These are phyloP conservation scores for Aspergillus arachidicola DNA, from an alignment of 2,329 filamentous ascomycete genomes.

Conservation along the genomic window DNA sequence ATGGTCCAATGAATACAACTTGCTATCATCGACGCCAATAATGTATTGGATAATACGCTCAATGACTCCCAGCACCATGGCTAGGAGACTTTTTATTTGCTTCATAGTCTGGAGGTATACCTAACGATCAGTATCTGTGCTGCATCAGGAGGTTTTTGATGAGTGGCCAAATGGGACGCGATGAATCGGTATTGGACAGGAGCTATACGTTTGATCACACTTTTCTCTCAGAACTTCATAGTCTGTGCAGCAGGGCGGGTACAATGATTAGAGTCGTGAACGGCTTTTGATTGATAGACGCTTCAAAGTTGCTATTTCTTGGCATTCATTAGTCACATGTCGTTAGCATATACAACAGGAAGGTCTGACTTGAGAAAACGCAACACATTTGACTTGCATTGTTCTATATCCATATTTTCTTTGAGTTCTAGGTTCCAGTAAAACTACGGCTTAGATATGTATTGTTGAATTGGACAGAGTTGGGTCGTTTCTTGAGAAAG, in stretches of 20 bases:
- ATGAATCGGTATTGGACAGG: not conserved
- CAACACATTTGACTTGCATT: not conserved
- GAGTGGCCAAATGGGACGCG: no score
- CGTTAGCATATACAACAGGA: not conserved
- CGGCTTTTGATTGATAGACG: no score
- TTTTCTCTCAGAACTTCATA: not conserved
- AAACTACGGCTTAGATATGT: not conserved
- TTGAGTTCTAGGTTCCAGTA: not conserved
- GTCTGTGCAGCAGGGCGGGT: not conserved
- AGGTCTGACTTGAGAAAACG: not conserved
- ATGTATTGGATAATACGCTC: not conserved
- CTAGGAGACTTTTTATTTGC: not conserved
- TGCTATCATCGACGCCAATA: not conserved
- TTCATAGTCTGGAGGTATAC: constrained; percentile 1
- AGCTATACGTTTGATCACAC: not conserved
- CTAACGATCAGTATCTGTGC: not conserved
- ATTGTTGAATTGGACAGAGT: not conserved
- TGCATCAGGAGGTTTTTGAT: not conserved
- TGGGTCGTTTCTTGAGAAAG: not conserved
- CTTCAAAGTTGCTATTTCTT: not conserved
- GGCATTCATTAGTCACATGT: not conserved
- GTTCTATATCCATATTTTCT: not conserved
- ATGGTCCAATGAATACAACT: constrained; percentile 43
- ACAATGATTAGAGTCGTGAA: no score
- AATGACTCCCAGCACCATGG: not conserved